Evolutionary conservation across 2,329 filamentous ascomycete species (phyloP).

Genomic region (Aspergillus pseudoglaucus): DNA sequence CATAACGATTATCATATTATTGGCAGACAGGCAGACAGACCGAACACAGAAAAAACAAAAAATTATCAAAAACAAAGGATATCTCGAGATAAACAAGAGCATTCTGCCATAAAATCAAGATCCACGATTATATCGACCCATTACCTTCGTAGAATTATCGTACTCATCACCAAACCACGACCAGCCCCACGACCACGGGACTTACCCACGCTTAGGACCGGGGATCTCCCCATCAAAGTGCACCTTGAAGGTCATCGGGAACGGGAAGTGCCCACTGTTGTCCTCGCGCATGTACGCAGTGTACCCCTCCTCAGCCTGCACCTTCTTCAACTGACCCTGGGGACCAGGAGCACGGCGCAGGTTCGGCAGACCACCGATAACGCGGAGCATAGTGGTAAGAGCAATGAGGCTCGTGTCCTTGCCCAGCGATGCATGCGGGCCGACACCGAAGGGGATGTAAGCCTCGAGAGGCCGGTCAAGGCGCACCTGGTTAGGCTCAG

Average conservation of each 20-base stretch:
- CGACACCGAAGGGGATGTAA: conserved; percentile 61
- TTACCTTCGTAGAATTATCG: background rate
- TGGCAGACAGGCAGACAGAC: no score
- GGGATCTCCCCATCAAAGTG: conserved; percentile 37
- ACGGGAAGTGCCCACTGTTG: conserved; percentile 52
- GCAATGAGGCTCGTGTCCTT: conserved; percentile 55
- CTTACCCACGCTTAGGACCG: conserved; percentile 11
- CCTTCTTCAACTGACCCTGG: conserved; percentile 63
- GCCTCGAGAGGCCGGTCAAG: conserved; percentile 56
- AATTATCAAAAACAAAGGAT: background rate
- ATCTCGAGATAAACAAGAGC: no score
- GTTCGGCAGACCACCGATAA: conserved; percentile 55
- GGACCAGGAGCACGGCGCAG: conserved; percentile 56
- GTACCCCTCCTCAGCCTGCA: conserved; percentile 50
- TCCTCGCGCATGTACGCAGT: conserved; percentile 61
- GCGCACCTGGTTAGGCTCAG: conserved; percentile 54
- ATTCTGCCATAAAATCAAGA: no score
- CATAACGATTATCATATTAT: no score
- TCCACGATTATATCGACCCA: no score
- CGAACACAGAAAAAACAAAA: background rate
- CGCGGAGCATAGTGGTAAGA: conserved; percentile 62
- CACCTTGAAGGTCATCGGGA: conserved; percentile 43
- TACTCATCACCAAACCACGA: no score
- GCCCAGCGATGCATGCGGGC: conserved; percentile 58
- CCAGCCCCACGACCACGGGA: background rate